Evolutionary conservation across 2,329 filamentous ascomycete genomes (phyloP), one percentile per base, ranked within the genome.

Genomic region (Ophiocordyceps sinensis): DNA sequence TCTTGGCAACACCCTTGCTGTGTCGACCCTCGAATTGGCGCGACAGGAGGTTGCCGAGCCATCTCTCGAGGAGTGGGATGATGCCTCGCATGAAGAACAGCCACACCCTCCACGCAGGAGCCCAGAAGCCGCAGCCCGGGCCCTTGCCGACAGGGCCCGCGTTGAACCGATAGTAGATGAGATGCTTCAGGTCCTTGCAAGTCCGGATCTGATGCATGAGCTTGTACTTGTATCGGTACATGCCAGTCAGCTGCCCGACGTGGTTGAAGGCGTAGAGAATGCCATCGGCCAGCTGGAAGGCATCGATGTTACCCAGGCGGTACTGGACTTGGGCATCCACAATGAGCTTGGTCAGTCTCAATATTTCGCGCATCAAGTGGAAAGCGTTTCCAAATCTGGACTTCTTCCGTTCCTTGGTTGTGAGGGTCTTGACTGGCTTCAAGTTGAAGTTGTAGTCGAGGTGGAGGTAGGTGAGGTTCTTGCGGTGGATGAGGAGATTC

Each of bases 201-300:
- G 91, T 94, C 52, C 91, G 85, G 53, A 98, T 98, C 63, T 98
- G 91, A 60, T 98, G 91, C 91, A 98, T 98, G 43, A 98, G 73
- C 71, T 98, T 98, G 70, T 98, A 98, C 71, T 98, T 98, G 75
- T 98, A 98, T 45, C 91, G 83, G 65, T 98, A 98, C 91, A 98
- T 98, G 59, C 91, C 91, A 14, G 91, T 98, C 46, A 98, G 70
- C 62, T 98, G 93, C 46, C 91, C 91, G 43, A 98, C 91, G 53
- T 98, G 91, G 64, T 98, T 98, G 68, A 98, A 98, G 15, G 91
- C 93, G 53, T 98, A 98, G n/a, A 96, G 70, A 43, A 98, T 98
- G 61, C 91, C 91, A 61, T 98, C 91, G 4, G 91, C 91, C 49
- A 98, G 79, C 61, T 98, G 91, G 69, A 98, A 98, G 31, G 93